Base-by-base conservation (phyloP, 2,329 filamentous ascomycete species). In the Byssoonygena ceratinophila region DNA sequence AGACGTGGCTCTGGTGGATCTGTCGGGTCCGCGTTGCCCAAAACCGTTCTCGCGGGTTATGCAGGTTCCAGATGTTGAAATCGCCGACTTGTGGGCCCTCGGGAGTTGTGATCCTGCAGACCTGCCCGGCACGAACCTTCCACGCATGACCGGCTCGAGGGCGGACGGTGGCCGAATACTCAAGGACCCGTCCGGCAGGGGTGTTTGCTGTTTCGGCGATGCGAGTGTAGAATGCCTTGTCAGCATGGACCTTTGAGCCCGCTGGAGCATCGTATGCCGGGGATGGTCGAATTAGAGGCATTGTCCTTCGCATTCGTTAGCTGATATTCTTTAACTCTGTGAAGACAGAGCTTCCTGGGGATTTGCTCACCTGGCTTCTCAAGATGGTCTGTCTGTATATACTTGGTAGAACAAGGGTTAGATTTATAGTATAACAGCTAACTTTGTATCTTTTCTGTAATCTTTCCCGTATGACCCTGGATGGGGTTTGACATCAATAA, bases 41-140 rank as follows among this genome's bases (percentile, higher is more conserved):
- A 72, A 94, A 87, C 39, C 81, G 76, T 65, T 94, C 87, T 12
- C 85, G 79, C 0, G 86, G 84, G 66, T 92, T 89, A 57, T 82
- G 71, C 4, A 76, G 74, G 60, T 84, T 87, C 85, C 85, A 94
- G 60, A 92, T 77, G 66, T 94, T 94, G 16, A 92, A 71, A 61
- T 92, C 87, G 51, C 86, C 85, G 46, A 94, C 86, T 69, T 94
- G 87, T 0, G 87, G 81, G 0, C 87, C 87, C 51, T 83, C 73
- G 0, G 85, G 85, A 0, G 87, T 91, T 53, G 81, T 84, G 56
- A 94, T 81, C 12, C 82, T 79, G 55, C 87, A 79, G 53, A 92
- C 77, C 46, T 76, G 76, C 2, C 85, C 84, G 1, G 79, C 79
- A 0, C 80, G 76, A 0, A 84, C 85, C 45, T 77, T 74, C 83